Evolutionary conservation across 495 filamentous ascomycete species (phyloP), one percentile per base, ranked within the genome.

Genomic region (Hypoxylon crocopeplum): DNA sequence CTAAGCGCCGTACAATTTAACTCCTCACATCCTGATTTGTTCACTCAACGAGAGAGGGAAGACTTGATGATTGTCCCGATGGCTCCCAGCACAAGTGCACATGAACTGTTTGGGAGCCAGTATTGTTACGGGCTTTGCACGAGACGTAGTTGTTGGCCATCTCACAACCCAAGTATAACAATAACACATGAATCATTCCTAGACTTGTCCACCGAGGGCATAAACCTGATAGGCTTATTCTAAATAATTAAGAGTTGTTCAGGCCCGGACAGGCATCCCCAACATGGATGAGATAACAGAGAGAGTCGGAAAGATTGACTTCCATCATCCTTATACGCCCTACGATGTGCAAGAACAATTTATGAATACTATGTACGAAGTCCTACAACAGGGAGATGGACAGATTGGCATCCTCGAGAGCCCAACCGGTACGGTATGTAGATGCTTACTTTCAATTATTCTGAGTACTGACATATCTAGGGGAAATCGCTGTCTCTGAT

Each of bases 401-500:
- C 90, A 79, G 46, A 80, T 97, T 25, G 94, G 91, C 13, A 92
- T 98, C 49, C 88, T 98, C 40, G 94, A 98, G 71, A 95, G 90
- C 49, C 94, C 94, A 37, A 98, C 94, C 53, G 94, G 83, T 19
- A 86, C 83, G 10, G 85, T 85, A 75, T 41, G 77, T 51, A 25
- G 27, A 49, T 39, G n/a, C 2, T 36, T 7, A 24, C 6, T 12
- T 38, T 27, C 4, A 8, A 19, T 7, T 1, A 16, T 11, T 17
- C 33, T 17, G 40, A 42, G 12, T 29, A 13, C 64, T 66, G 36
- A 67, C 53, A 11, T 42, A 20, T 22, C 7, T 51, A 93, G 87
- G 93, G 94, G n/a, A 98, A 98, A 84, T 97, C 95, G 2, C 72
- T 98, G 13, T 98, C 94, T 67, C 77, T 98, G 16, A 96, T 98